A percentile compares a stretch with the other conserved stretches of the same genome.
Evolutionary conservation across 495 filamentous ascomycete species (phyloP).

Genomic region (Aspergillus mulundensis): DNA sequence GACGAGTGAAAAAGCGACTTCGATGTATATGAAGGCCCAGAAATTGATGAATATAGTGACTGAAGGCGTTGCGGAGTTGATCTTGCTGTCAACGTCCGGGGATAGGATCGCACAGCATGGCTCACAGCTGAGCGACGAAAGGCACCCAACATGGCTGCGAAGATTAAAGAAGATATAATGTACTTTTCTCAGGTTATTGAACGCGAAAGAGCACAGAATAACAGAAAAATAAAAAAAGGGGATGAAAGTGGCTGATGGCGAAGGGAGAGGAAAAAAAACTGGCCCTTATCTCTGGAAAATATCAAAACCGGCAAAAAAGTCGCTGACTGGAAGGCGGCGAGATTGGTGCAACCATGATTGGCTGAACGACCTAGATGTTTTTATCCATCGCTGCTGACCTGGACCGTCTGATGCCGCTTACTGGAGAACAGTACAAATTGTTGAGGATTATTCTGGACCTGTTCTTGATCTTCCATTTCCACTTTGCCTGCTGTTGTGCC

Average conservation of each 20-base stretch:
- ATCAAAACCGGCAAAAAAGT: conserved; percentile 6
- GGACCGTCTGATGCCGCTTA: too few relatives aligned
- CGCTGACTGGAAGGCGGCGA: background rate
- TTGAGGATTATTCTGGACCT: too few relatives aligned
- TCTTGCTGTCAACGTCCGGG: conserved; percentile 27
- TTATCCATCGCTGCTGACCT: too few relatives aligned
- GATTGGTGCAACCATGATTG: background rate
- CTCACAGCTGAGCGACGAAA: conserved; percentile 39
- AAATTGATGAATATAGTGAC: conserved; percentile 24
- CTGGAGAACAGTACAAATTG: too few relatives aligned
- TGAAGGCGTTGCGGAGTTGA: conserved; percentile 29
- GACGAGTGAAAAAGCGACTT: conserved; percentile 34
- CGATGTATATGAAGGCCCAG: conserved; percentile 15
- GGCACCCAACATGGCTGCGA: conserved; percentile 37
- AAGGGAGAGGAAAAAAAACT: conserved; percentile 4
- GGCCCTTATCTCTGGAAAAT: conserved; percentile 1
- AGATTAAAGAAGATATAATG: background rate
- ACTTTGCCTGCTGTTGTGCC: too few relatives aligned
- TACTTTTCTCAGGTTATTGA: background rate
- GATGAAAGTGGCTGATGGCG: conserved; percentile 1
- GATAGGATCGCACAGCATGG: conserved; percentile 34
- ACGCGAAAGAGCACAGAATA: background rate
- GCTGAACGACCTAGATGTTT: background rate
- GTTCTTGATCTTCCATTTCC: too few relatives aligned
- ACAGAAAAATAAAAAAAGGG: conserved; percentile 3